Base-by-base conservation (phyloP, 1,284 basidiomycete species). In the Thecaphora frezii region DNA sequence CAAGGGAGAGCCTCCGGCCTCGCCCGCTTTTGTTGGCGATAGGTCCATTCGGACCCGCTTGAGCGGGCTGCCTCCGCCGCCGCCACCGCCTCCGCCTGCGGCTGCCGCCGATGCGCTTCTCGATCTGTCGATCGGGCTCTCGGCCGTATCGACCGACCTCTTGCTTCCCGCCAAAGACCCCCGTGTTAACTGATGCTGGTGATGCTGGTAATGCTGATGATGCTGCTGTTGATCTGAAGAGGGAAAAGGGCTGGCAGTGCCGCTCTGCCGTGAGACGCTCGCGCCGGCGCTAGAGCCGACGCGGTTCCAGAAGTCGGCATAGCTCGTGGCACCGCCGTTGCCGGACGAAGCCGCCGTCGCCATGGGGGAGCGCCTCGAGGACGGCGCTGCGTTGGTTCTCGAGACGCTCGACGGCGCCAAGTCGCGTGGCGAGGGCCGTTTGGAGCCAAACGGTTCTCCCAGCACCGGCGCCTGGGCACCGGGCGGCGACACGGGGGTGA, bases 261-360 rank as follows among this genome's bases (percentile, higher is more conserved):
- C 46, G 30, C 28, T 39, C 46, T 44, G 40, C 21, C 8, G 44
- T 45, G 7, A 25, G 24, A 12, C 46, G 26, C 16, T 41, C 13
- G 51, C 36, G 24, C 48, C 42, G 33, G 64, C 52, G 41, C 55
- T 62, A 14, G 28, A 8, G 19, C 64, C 67, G 1, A 72, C 61
- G 7, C 64, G 56, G 33, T 52, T 67, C 70, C 70, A 73, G 30
- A 73, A 73, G 33, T 66, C 67, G 1, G 67, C 70, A 42, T 73
- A 73, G 53, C 58, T 69, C 14, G 58, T 64, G 5, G 51, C 58
- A 23, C 60, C 60, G 46, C 51, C 54, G 38, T 4, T 5, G n/a
- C 22, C 12, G 19, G 39, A 18, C 18, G 14, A 18, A 9, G 12
- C 18, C 7, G 24, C 5, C 24, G 24, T 5, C 16, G 43, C 43